Conservation (phyloP, 306 rosid genomes). For the Hylodesmum podocarpum region DNA sequence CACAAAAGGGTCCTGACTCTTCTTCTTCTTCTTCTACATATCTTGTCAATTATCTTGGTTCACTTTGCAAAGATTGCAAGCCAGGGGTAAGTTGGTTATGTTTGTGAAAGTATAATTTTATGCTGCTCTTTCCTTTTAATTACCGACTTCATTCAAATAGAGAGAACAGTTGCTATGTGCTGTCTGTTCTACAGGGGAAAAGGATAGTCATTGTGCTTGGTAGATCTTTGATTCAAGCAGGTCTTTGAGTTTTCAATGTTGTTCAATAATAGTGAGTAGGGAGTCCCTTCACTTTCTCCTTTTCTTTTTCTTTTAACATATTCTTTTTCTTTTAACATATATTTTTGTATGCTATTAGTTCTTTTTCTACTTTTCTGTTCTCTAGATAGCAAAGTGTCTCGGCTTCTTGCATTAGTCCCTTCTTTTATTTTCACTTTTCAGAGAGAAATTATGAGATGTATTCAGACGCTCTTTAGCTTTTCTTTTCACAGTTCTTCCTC, state of each 20-base stretch:
- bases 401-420: constrained; percentile 35
- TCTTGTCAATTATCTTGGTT: constrained; percentile 74
- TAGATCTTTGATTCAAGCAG: constrained; percentile 42
- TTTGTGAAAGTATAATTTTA: background rate
- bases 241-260: constrained; percentile 2
- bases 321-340: background rate
- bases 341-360: background rate
- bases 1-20: constrained; percentile 38
- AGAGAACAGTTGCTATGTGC: background rate
- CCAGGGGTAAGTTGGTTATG: constrained; percentile 63
- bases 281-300: background rate
- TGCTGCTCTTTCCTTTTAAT: background rate
- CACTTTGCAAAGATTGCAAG: constrained; percentile 82
- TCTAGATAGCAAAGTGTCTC: constrained; percentile 38
- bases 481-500: constrained; percentile 26
- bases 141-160: background rate
- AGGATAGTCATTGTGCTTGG: background rate
- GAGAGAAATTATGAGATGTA: constrained; percentile 22
- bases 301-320: background rate
- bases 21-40: constrained; percentile 39
- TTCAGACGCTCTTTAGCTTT: constrained; percentile 36
- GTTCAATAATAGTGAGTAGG: constrained; percentile 9
- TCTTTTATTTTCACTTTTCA: constrained; percentile 40
- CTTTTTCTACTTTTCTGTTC: constrained; percentile 24
- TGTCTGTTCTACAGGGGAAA: background rate